Percentiles rank a stretch among this genome's conserved stretches.
These are phyloP conservation scores for Endotrypanum monterogeii DNA, from an alignment of 208 protist genomes.

Conservation along the genomic window DNA sequence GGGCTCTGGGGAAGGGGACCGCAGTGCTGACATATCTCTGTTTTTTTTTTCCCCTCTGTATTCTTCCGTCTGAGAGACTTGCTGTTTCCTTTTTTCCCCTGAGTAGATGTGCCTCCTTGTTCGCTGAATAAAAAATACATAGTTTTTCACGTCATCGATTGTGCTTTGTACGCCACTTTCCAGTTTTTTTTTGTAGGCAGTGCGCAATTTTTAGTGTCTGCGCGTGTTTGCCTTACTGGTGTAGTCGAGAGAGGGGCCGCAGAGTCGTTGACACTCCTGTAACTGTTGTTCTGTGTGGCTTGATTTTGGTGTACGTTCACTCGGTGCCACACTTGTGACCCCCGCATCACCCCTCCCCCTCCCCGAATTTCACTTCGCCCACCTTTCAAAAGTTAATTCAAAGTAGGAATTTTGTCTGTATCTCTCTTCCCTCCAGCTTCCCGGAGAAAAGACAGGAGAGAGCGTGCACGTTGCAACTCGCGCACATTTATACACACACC, in stretches of 20 bases:
- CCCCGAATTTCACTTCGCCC: background rate
- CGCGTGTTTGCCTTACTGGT: background rate
- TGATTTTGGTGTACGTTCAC: background rate
- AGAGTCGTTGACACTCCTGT: background rate
- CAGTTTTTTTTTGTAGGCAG: background rate
- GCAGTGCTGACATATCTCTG: too few species aligned
- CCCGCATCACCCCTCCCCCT: background rate
- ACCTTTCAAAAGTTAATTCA: background rate
- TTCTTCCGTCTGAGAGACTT: background rate
- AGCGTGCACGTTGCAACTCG: background rate
- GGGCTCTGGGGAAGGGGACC: too few species aligned
- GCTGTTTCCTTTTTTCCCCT: background rate
- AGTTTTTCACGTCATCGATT: background rate
- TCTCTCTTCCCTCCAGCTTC: background rate
- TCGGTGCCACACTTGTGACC: background rate
- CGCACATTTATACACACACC: background rate
- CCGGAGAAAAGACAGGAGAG: too few species aligned
- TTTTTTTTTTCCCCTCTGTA: background rate
- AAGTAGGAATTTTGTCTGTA: too few species aligned
- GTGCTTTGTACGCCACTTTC: background rate
- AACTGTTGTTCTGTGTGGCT: background rate
- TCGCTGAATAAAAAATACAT: background rate
- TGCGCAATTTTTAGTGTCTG: background rate
- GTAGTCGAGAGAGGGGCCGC: background rate
- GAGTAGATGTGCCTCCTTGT: too few species aligned